Evolutionary conservation across 768 basidiomycete species (phyloP).

Genomic region (Macrocybe gigantea): DNA sequence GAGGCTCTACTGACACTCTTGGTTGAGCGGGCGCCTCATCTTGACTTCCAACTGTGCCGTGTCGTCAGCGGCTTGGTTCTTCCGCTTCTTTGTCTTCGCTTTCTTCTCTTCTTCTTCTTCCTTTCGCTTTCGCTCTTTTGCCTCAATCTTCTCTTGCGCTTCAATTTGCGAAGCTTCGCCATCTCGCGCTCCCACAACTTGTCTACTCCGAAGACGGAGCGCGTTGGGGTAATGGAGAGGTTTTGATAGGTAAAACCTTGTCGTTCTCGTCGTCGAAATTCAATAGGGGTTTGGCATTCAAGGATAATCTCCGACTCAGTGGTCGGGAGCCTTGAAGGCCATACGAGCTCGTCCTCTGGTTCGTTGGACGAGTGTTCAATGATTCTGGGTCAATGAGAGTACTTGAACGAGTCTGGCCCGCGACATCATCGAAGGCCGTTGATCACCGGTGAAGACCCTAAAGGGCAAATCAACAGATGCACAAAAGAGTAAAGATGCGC

Average conservation of each 20-base stretch:
- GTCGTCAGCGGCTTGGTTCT: slow-evolving; percentile 21
- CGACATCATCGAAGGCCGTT: slow-evolving; percentile 91
- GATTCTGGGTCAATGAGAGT: slow-evolving; percentile 72
- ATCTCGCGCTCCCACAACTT: slow-evolving; percentile 91
- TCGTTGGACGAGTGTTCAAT: slow-evolving; percentile 42
- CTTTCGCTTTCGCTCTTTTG: slow-evolving; percentile 44
- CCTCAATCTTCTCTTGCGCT: slow-evolving; percentile 53
- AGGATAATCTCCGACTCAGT: slow-evolving; percentile 43
- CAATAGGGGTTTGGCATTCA: slow-evolving; percentile 57
- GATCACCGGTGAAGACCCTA: slow-evolving; percentile 86
- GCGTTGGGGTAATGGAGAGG: slow-evolving; percentile 34
- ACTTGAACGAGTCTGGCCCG: slow-evolving; percentile 50
- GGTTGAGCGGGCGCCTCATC: slow-evolving; percentile 13
- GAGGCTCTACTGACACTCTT: slow-evolving; percentile 31
- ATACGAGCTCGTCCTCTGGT: slow-evolving; percentile 39
- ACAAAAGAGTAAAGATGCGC: neutral
- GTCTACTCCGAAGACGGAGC: slow-evolving; percentile 92
- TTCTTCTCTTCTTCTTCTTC: slow-evolving; percentile 41
- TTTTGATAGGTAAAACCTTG: slow-evolving; percentile 16
- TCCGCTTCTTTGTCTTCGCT: slow-evolving; percentile 46
- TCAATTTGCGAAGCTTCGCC: slow-evolving; percentile 75
- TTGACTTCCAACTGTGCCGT: slow-evolving; percentile 1
- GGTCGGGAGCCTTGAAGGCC: slow-evolving; percentile 29
- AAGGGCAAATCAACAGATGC: slow-evolving; percentile 1
- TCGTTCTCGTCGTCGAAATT: slow-evolving; percentile 53